These are phyloP conservation scores for Alternaria postmessia DNA, from an alignment of 2,329 filamentous ascomycete genomes.

Conservation along the genomic window DNA sequence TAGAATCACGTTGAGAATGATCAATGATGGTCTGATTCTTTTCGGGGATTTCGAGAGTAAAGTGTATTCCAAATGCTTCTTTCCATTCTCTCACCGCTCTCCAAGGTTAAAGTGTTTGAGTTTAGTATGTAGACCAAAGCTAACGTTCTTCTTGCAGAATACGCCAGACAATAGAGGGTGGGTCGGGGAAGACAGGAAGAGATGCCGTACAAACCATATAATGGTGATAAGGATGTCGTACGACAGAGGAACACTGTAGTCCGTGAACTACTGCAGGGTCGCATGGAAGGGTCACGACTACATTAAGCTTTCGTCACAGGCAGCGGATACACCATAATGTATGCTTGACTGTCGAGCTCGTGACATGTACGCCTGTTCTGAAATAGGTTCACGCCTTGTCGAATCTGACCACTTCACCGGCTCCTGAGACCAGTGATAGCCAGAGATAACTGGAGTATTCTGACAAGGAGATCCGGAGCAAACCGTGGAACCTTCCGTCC, in stretches of 20 bases:
- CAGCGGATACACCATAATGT: background rate
- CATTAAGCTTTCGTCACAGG: background rate
- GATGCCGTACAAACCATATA: background rate
- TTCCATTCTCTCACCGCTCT: background rate
- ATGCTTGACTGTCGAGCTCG: background rate
- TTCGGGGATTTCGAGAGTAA: background rate
- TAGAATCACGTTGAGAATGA: background rate
- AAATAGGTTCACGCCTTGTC: background rate
- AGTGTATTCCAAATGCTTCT: background rate
- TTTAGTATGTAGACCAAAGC: background rate
- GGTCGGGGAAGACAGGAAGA: background rate
- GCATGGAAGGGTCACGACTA: background rate
- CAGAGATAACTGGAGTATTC: background rate
- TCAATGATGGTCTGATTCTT: background rate
- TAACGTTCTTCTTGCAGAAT: background rate
- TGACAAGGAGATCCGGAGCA: background rate
- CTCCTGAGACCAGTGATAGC: background rate
- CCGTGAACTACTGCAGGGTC: background rate
- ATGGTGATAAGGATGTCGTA: background rate
- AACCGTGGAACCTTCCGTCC: background rate
- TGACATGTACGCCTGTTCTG: background rate
- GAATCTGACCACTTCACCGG: background rate
- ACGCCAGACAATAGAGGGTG: background rate
- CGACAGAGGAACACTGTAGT: background rate
- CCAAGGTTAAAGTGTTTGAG: background rate